Conservation (phyloP, 345 rosid genomes). For the Garcia nutans region DNA sequence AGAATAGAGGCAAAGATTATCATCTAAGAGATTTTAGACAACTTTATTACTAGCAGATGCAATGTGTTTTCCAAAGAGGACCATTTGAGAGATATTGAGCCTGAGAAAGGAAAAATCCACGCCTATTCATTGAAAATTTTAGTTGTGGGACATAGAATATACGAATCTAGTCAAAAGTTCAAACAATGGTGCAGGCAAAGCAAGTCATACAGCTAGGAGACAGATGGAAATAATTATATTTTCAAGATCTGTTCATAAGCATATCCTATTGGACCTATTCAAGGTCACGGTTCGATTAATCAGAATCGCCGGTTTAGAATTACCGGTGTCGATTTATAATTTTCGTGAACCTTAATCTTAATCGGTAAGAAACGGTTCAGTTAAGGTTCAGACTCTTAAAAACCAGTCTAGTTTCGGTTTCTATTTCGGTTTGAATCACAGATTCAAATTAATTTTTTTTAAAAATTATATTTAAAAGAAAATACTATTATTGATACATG, state of each 20-base stretch:
- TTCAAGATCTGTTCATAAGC: constrained; percentile 6
- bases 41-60: not conserved
- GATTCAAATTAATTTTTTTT: too few relatives aligned
- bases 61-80: not conserved
- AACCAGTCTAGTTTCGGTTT: too few relatives aligned
- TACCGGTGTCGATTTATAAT: too few relatives aligned
- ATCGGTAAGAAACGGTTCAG: too few relatives aligned
- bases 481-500: too few relatives aligned
- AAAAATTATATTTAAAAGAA: too few relatives aligned
- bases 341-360: too few relatives aligned
- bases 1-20: constrained; percentile 5
- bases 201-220: constrained; percentile 20
- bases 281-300: too few relatives aligned
- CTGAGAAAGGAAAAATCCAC: not conserved
- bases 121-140: not conserved
- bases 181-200: constrained; percentile 19
- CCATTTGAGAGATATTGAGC: not conserved
- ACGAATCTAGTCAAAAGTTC: constrained; percentile 5
- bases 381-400: too few relatives aligned
- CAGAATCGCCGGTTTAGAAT: too few relatives aligned
- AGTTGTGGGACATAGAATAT: not conserved
- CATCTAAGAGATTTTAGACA: not conserved
- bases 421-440: too few relatives aligned
- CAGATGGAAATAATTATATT: not conserved
- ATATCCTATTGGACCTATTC: too few relatives aligned